Conservation (phyloP, 495 filamentous ascomycete genomes). For the Penicillium mononematosum region DNA sequence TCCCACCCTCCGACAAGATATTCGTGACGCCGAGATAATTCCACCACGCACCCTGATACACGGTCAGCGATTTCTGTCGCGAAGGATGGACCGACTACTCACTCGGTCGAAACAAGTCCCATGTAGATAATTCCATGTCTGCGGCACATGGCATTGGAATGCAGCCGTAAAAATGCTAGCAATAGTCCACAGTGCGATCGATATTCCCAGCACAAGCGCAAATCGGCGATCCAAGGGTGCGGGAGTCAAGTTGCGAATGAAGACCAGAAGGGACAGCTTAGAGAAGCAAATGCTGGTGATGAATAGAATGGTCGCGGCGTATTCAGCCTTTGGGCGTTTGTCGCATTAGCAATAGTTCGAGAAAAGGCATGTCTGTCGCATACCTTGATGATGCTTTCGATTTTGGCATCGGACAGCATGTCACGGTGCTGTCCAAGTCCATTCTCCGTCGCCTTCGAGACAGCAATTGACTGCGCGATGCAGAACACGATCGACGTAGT, state of each 20-base stretch:
- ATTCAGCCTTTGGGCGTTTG: constrained; percentile 25
- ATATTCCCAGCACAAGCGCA: constrained; percentile 23
- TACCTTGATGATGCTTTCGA: constrained; percentile 15
- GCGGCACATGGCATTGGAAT: constrained; percentile 42
- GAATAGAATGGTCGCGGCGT: constrained; percentile 34
- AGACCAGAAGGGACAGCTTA: constrained; percentile 36
- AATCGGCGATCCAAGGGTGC: constrained; percentile 23
- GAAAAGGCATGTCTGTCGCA: not conserved
- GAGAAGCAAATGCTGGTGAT: constrained; percentile 30
- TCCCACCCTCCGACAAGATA: constrained; percentile 41
- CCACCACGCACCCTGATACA: constrained; percentile 34
- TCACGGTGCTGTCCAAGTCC: constrained; percentile 26
- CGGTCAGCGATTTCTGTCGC: constrained; percentile 3
- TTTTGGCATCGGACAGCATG: constrained; percentile 10
- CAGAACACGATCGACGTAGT: constrained; percentile 37
- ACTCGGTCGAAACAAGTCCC: constrained; percentile 39
- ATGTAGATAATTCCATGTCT: constrained; percentile 39
- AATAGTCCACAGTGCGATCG: constrained; percentile 34
- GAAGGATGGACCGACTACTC: constrained; percentile 2
- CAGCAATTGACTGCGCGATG: constrained; percentile 27
- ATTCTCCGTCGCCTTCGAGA: constrained; percentile 24
- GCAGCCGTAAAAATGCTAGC: constrained; percentile 34
- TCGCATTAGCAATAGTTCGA: not conserved
- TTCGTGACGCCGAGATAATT: constrained; percentile 43
- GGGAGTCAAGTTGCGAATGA: constrained; percentile 28